These are phyloP conservation scores for Pythium aquatile DNA, from an alignment of 352 stramenopile species.

Conservation along the genomic window DNA sequence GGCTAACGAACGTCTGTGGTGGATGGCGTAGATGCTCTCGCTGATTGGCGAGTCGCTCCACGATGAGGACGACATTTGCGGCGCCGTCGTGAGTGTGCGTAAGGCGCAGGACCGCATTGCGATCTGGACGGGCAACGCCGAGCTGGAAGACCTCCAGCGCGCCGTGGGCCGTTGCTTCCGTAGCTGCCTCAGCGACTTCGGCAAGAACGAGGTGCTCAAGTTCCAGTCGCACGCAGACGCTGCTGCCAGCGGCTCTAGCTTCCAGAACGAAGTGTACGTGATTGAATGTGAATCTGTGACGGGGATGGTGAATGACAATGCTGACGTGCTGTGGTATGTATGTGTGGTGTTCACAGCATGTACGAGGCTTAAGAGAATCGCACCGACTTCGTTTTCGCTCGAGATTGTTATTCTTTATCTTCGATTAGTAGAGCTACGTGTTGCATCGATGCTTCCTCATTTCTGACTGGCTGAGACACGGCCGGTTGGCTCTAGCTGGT, in stretches of 20 bases:
- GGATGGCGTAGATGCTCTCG: conserved; percentile 80
- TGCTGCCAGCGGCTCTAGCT: conserved; percentile 85
- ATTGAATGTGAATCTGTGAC: neutral
- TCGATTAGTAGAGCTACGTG: conserved; percentile 31
- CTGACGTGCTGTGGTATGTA: conserved; percentile 6
- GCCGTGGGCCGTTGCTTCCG: conserved; percentile 81
- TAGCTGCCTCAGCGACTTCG: conserved; percentile 74
- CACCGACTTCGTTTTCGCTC: conserved; percentile 21
- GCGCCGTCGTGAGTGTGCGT: conserved; percentile 94
- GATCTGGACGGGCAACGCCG: conserved; percentile 91
- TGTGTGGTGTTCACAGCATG: conserved; percentile 43
- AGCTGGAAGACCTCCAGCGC: conserved; percentile 71
- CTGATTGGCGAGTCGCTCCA: conserved; percentile 96
- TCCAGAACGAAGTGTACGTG: conserved; percentile 91
- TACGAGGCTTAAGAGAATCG: conserved; percentile 70
- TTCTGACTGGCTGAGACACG: neutral
- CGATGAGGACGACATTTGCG: conserved; percentile 93
- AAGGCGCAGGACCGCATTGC: conserved; percentile 95
- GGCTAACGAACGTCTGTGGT: neutral
- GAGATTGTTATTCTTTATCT: conserved; percentile 29
- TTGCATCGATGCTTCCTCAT: conserved; percentile 1
- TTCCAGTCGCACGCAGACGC: conserved; percentile 88
- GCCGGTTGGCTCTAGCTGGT: too few species aligned
- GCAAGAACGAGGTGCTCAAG: conserved; percentile 88
- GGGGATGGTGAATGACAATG: neutral